phyloP scores from a whole-genome alignment of 2,329 filamentous ascomycete genomes.

The Kalmusia sp. region DNA sequence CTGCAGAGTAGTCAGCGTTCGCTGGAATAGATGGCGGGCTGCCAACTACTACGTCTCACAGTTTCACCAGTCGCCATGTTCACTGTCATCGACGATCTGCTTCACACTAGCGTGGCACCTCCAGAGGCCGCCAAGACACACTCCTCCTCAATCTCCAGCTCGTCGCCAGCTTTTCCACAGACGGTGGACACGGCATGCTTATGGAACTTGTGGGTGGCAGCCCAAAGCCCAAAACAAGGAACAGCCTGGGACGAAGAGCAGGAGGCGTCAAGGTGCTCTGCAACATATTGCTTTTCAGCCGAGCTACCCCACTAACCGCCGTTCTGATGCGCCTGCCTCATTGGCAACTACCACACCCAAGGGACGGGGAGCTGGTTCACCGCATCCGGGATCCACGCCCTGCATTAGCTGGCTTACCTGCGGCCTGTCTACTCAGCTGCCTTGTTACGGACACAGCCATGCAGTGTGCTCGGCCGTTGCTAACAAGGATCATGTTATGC shows the following conservation, averaged over 20 bases:
- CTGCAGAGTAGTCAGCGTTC: not conserved
- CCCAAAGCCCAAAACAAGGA: not conserved
- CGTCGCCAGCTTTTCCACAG: not conserved
- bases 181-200: not conserved
- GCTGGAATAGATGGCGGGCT: not conserved
- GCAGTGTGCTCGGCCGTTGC: not conserved
- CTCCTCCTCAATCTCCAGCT: not conserved
- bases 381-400: not conserved
- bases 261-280: not conserved
- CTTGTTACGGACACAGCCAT: not conserved
- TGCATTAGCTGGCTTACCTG: slow-evolving; percentile 6
- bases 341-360: slow-evolving; percentile 1
- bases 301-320: not conserved
- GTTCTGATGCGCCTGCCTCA: not conserved
- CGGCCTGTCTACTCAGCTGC: not conserved
- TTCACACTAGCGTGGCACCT: not conserved
- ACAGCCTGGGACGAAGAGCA: not conserved
- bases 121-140: not conserved
- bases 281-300: not conserved
- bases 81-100: slow-evolving; percentile 6
- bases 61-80: slow-evolving; percentile 5
- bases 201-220: not conserved
- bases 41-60: slow-evolving; percentile 4
- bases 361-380: slow-evolving; percentile 4
- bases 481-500: not conserved